Conservation (phyloP, 2,329 filamentous ascomycete species). For the Chaetomium globosum region DNA sequence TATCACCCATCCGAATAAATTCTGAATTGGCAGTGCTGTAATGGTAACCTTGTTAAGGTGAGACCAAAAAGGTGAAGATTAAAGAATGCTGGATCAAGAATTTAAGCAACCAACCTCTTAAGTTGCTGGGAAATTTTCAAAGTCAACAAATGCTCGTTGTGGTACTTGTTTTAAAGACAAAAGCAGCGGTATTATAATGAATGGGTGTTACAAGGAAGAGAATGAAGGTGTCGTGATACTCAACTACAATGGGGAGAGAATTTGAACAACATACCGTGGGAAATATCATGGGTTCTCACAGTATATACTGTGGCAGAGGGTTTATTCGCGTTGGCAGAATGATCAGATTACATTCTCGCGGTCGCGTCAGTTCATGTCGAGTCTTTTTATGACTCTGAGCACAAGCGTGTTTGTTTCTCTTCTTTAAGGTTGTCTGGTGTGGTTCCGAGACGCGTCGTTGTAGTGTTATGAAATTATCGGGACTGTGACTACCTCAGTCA, state of each 20-base stretch:
- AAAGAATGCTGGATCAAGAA: not conserved
- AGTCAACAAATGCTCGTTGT: not conserved
- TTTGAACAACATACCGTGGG: not conserved
- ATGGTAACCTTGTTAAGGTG: not conserved
- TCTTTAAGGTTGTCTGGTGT: not conserved
- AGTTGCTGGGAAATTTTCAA: not conserved
- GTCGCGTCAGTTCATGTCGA: not conserved
- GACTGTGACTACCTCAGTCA: not conserved
- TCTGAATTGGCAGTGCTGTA: too few relatives aligned
- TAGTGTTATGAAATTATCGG: not conserved
- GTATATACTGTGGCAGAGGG: not conserved
- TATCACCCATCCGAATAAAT: too few relatives aligned
- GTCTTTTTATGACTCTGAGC: not conserved
- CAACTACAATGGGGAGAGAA: not conserved
- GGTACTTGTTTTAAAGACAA: not conserved
- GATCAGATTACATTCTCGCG: not conserved
- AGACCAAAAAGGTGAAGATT: not conserved
- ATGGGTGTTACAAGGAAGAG: not conserved
- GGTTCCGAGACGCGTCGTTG: not conserved
- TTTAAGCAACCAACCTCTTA: not conserved
- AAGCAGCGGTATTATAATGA: not conserved
- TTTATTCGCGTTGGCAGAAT: not conserved
- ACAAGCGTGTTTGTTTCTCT: not conserved
- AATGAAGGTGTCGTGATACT: not conserved
- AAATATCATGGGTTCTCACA: not conserved